Conservation (phyloP, 1,139 yeast genomes). For the Geotrichum candidum region DNA sequence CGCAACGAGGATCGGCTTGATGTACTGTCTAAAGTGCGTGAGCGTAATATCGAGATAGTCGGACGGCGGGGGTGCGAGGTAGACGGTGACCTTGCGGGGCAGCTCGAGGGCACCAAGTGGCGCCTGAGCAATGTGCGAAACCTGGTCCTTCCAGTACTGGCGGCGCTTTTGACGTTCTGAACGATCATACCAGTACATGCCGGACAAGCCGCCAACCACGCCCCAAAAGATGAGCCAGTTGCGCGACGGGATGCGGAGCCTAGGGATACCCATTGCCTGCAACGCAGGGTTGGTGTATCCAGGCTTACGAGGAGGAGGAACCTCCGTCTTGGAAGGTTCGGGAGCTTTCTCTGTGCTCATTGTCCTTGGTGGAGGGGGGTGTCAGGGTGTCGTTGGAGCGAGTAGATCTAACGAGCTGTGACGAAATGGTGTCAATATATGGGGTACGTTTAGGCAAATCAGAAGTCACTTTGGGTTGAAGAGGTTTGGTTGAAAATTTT, state of each 20-base stretch:
- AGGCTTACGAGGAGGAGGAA: slow-evolving; percentile 16
- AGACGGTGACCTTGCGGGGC: slow-evolving; percentile 76
- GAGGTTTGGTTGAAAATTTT: not conserved
- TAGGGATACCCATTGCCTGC: slow-evolving; percentile 78
- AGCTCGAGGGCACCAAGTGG: slow-evolving; percentile 45
- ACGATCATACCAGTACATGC: slow-evolving; percentile 75
- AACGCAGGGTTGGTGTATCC: slow-evolving; percentile 83
- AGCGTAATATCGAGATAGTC: slow-evolving; percentile 77
- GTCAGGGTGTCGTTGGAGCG: not conserved
- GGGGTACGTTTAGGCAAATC: not conserved
- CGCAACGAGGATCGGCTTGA: slow-evolving; percentile 82
- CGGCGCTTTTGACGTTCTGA: slow-evolving; percentile 63
- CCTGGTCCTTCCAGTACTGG: slow-evolving; percentile 58
- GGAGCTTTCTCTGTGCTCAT: slow-evolving; percentile 7
- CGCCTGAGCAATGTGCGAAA: slow-evolving; percentile 45
- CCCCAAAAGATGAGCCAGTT: slow-evolving; percentile 92
- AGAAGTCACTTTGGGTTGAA: not conserved
- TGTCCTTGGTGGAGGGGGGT: not conserved
- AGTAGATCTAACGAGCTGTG: not conserved
- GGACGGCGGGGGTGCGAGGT: slow-evolving; percentile 93
- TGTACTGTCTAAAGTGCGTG: slow-evolving; percentile 66
- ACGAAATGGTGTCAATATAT: not conserved
- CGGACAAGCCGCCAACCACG: slow-evolving; percentile 56
- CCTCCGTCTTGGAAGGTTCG: slow-evolving; percentile 7
- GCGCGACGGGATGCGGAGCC: slow-evolving; percentile 73